Base-by-base conservation (phyloP, 116 monocot species). In the Iris pallida region DNA sequence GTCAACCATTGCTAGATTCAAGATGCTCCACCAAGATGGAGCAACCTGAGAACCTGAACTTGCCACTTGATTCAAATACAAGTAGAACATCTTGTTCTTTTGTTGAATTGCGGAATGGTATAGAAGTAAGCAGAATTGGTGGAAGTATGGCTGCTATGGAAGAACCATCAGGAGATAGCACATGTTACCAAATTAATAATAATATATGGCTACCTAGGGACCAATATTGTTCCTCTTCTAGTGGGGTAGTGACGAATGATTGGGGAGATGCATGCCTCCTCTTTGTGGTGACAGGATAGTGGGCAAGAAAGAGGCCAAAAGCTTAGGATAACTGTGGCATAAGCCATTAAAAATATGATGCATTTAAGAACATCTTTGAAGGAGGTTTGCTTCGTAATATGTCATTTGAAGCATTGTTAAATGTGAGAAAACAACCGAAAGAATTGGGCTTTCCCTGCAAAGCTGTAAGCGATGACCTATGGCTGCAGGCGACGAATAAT, bases 401-500 rank as follows among this genome's bases (percentile, higher is more conserved):
- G 88, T 86, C 90, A 5, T 98, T 98, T 74, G 98, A 93, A 70
- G 88, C 90, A 57, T 72, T 98, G 14, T 70, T 98, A 65, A 83
- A 79, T 80, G 93, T 85, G 45, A 70, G 98, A 66, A 98, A 86
- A 54, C 93, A 90, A 47, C 93, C 93, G 16, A 93, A 98, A 75
- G 98, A 93, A 64, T 77, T 93, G 57, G 98, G 93, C 41, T 98
- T 93, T 81, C 93, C 98, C 62, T 98, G 98, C 75, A 98, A 90
- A 90, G 85, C 98, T 71, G 81, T 93, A 13, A 93, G 88, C 73
- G 98, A 98, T 75, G 98, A 93, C 67, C 98, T 93, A 68, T 98
- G 98, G 98, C 77, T 98, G 57, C 98, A 98, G 90, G 98, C 93
- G 17, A 42, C 54, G 43, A 53, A 53, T 53, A 4, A 16, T n/a